Base-by-base conservation (phyloP, 2,329 filamentous ascomycete species). In the Rhytidhysteron rufulum region DNA sequence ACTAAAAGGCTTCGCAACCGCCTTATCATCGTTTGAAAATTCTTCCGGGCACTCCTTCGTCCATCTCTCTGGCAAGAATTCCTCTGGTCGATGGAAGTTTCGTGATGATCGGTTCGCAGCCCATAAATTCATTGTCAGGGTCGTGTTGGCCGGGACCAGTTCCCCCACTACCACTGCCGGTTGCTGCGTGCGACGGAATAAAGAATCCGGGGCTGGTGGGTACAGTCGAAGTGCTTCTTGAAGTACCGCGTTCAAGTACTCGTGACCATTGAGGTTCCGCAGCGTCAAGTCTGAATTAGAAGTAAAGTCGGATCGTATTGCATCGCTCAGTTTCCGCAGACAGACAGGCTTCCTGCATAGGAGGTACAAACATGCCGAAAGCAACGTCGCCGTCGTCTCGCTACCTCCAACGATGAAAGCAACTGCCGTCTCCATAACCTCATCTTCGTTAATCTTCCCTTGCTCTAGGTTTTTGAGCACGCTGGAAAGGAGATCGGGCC, bases 401-500 rank as follows among this genome's bases (percentile, higher is more conserved):
- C 57, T 62, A 7, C 62, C 62, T 1, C 57, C 62, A 25, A 57
- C 37, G 52, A 64, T 58, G 38, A 66, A 56, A 20, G 21, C 9
- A n/a, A 35, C 21, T n/a, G 21, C 7, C 24, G 24, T 27, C 13
- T 7, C 24, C 8, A 8, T 27, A 13, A 27, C 13, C 13, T 27
- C 24, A 13, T 27, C 24, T 8, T 8, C 24, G 8, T 7, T 8
- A 7, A 27, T 27, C n/a, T n/a, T n/a, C 13, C 24, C 24, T 13
- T 27, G 7, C 8, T 32, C 16, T 17, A 20, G n/a, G 17, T 31
- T 17, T 21, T 20, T 39, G n/a, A 18, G 17, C 11, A 18, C 9
- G 15, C 11, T 19, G 17, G 31, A 37, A 4, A 63, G 50, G 31
- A 58, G 56, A 20, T 63, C 58, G 6, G 57, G 53, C 13, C 58